Base-by-base conservation (phyloP, 495 filamentous ascomycete genomes). In the Sabuloglossum arenarium region DNA sequence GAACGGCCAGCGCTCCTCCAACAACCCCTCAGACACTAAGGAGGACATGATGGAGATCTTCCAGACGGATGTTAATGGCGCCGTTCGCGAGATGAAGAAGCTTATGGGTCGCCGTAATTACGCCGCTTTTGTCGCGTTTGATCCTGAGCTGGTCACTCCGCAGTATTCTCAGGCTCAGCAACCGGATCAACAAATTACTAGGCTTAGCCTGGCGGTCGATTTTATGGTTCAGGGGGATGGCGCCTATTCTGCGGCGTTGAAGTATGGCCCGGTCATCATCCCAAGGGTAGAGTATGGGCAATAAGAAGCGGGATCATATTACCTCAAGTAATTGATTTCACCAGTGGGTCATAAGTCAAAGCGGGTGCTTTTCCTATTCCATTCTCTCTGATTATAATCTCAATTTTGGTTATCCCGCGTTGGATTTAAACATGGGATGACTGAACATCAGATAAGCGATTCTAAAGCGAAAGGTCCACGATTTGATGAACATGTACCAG, bases 11-110 rank as follows among this genome's bases (percentile, higher is more conserved):
- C 82, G 86, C 59, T 84, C 79, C 21, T 79, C 73, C 1, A 72
- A 81, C 62, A 67, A 73, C 50, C 65, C 75, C n/a, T 74, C 70
- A 24, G 91, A 98, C 64, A 98, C 91, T 37, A 98, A 98, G 67
- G 91, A 98, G 68, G 91, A 98, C 65, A 98, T 98, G 91, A 88
- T 97, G 81, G 91, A 98, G 70, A 86, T 98, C 60, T 98, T 98
- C 76, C 82, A 89, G 65, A 81, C 76, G 8, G 91, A 98, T 62
- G 85, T 90, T 19, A 84, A 78, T 53, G 89, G 93, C 14, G 71
- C 78, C 28, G 70, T 79, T 0, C 74, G 93, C 25, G 91, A 98
- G 68, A 71, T 84, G 60, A 85, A 86, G 66, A 84, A 87, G 62
- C 75, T 98, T 32, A 97, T 97, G 91, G 87, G 79, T 3, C 69